phyloP scores from a whole-genome alignment of 805 yeast species.

The Sugiyamaella boreocaroliniensis region DNA sequence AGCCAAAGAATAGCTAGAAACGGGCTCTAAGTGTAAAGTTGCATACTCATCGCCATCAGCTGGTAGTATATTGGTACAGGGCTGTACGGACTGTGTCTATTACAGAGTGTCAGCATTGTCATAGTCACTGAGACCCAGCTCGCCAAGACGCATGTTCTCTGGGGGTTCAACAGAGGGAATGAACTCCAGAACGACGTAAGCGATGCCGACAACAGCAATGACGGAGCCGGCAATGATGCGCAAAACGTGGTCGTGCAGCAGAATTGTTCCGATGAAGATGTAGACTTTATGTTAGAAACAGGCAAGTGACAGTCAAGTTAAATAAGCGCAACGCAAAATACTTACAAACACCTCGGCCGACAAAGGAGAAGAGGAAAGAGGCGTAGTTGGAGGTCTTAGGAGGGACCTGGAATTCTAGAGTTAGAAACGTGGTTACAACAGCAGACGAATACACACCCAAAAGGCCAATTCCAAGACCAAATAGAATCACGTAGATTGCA shows the following conservation, averaged over 20 bases:
- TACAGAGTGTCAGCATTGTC: conserved; percentile 30
- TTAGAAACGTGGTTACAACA: background rate
- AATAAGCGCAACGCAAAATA: too few relatives aligned
- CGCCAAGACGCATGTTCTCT: conserved; percentile 53
- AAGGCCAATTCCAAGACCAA: conserved; percentile 26
- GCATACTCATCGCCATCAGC: too few relatives aligned
- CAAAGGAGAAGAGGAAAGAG: conserved; percentile 52
- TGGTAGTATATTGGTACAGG: background rate
- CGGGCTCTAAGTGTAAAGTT: too few relatives aligned
- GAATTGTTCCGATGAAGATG: conserved; percentile 42
- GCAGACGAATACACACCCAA: conserved; percentile 15
- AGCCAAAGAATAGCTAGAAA: too few relatives aligned
- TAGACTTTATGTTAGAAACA: too few relatives aligned
- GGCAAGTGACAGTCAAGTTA: too few relatives aligned
- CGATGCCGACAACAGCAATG: conserved; percentile 54
- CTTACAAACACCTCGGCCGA: conserved; percentile 68
- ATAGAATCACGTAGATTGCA: conserved; percentile 28
- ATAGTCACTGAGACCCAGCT: conserved; percentile 27
- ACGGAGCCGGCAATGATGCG: conserved; percentile 53
- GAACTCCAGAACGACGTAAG: conserved; percentile 57
- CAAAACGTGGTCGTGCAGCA: conserved; percentile 47
- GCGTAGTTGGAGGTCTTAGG: conserved; percentile 42
- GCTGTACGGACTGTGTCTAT: background rate
- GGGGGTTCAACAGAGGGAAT: conserved; percentile 74
- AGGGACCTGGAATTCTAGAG: conserved; percentile 45